Evolutionary conservation across 495 filamentous ascomycete genomes (phyloP), one percentile per base, ranked within the genome.

Genomic region (Penicillium malachiteum): DNA sequence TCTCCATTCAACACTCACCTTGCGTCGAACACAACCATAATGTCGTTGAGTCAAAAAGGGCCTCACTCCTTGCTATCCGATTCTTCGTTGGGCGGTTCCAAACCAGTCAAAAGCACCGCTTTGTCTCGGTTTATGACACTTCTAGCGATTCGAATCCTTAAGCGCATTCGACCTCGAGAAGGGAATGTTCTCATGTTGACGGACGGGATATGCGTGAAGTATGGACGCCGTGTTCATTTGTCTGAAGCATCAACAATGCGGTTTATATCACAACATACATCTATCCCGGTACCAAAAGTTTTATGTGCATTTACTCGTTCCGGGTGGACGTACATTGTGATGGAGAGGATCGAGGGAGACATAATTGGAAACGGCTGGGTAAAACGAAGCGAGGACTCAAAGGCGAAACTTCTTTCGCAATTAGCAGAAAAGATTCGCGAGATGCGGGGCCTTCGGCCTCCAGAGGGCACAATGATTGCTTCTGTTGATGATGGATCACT

Each of bases 241-340:
- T 66, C 74, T 41, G 78, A 83, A 68, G 78, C 72, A 54, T 65
- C 67, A 52, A 68, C 76, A 3, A 75, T 84, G 71, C 71, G 60
- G 34, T 81, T 80, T 44, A 62, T 83, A 33, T 56, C 65, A 3
- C 38, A 73, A 50, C 50, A 80, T 35, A 84, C 79, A 3, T 71
- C 72, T 8, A 72, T 85, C 31, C 79, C 81, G 7, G 76, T 82
- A 0, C 81, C 79, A 3, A 74, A 73, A 50, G 66, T 83, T 44
- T 63, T 73, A 51, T 82, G 74, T 62, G 66, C 26, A 18, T 83
- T 81, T 58, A 70, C 54, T 7, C 65, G 64, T 57, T 56, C 60
- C 42, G 72, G 59, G 10, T 50, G 53, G 35, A 75, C 74, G 0
- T 81, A 78, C 48, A 80, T 81, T 49, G 65, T 78, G 31, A 81